Percentiles rank a stretch among this genome's conserved stretches.
These are phyloP conservation scores for Ambrosiella beaveri DNA, from an alignment of 2,329 filamentous ascomycete genomes.

Conservation along the genomic window DNA sequence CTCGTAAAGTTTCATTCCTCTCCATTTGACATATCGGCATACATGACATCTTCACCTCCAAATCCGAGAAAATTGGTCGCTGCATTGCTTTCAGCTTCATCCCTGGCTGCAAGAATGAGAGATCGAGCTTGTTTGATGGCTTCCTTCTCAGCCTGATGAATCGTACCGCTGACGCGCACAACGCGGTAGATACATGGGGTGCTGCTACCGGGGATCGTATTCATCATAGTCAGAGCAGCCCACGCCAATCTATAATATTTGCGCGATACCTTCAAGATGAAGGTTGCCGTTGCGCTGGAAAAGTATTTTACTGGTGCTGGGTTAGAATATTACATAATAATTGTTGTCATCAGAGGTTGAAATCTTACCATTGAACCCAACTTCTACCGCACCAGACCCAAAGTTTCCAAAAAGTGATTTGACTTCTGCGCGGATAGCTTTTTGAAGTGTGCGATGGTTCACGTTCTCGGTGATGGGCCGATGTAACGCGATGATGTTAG, in stretches of 20 bases:
- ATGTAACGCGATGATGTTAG: conserved; percentile 56
- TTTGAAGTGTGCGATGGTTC: conserved; percentile 45
- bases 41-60: conserved; percentile 4
- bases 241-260: conserved; percentile 76
- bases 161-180: conserved; percentile 77
- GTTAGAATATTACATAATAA: conserved; percentile 1
- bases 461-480: conserved; percentile 60
- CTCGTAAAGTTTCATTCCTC: conserved; percentile 2
- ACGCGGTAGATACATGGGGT: conserved; percentile 66
- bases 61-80: background rate
- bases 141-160: conserved; percentile 80
- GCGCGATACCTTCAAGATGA: conserved; percentile 71
- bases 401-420: conserved; percentile 72
- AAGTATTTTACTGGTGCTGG: conserved; percentile 67
- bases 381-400: conserved; percentile 57
- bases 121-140: conserved; percentile 61
- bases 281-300: conserved; percentile 80
- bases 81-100: conserved; percentile 20
- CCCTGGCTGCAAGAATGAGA: conserved; percentile 50
- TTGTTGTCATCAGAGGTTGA: background rate
- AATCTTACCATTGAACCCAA: conserved; percentile 47
- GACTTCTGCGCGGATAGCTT: conserved; percentile 53
- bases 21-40: conserved; percentile 17
- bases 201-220: conserved; percentile 42
- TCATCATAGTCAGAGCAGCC: conserved; percentile 73